Evolutionary conservation across 345 rosid species (phyloP).

Genomic region (Citrus australasica): DNA sequence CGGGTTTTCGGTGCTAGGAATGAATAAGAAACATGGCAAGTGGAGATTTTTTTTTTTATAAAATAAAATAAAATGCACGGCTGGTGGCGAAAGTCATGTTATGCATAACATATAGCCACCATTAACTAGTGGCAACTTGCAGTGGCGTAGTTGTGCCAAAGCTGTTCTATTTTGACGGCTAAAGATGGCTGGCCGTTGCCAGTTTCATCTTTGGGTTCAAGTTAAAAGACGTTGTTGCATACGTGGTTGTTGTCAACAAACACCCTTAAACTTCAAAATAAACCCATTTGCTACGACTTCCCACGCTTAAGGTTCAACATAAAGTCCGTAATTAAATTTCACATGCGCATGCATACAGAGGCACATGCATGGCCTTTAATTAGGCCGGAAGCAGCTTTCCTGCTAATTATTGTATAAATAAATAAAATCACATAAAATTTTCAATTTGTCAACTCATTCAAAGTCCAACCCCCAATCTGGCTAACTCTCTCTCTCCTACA

Average conservation of each 20-base stretch:
- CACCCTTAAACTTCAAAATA: too few species aligned
- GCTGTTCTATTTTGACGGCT: too few species aligned
- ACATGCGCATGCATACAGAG: constrained; percentile 19
- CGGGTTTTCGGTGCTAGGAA: background rate
- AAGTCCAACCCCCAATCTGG: background rate
- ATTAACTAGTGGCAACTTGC: too few species aligned
- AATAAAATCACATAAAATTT: background rate
- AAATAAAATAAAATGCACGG: background rate
- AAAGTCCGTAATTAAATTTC: background rate
- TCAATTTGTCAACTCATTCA: constrained; percentile 3
- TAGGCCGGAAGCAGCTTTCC: constrained; percentile 22
- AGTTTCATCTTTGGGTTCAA: too few species aligned
- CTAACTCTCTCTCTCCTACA: too few species aligned
- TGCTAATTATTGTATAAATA: background rate
- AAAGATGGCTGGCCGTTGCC: too few species aligned
- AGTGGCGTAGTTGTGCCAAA: too few species aligned
- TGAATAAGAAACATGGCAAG: background rate
- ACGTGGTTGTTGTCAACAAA: too few species aligned
- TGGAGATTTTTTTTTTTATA: background rate
- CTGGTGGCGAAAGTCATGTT: background rate
- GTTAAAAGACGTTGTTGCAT: too few species aligned
- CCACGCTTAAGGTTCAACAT: too few species aligned
- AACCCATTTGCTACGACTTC: too few species aligned
- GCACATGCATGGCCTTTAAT: constrained; percentile 14
- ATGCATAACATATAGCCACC: background rate